Conservation (phyloP, 805 yeast genomes). For the Ogataea paraovalis region DNA sequence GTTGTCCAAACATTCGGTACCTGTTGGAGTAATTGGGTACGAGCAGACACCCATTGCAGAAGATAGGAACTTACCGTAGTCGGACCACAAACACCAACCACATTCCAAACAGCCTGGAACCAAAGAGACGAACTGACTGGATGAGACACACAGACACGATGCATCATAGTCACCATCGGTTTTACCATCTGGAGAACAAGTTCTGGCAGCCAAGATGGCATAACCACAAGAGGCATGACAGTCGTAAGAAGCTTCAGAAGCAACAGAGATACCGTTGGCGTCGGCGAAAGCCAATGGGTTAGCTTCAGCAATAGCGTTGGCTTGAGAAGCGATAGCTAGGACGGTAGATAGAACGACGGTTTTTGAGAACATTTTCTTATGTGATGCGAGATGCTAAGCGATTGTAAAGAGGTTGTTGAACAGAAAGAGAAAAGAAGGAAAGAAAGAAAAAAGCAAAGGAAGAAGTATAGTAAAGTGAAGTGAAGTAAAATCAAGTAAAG, state of each 20-base stretch:
- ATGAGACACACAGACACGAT: constrained; percentile 29
- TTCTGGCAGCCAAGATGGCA: constrained; percentile 30
- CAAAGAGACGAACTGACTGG: constrained; percentile 22
- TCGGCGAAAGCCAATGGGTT: constrained; percentile 24
- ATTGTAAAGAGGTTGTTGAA: too few relatives aligned
- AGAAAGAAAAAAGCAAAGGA: too few relatives aligned
- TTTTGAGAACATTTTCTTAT: neutral
- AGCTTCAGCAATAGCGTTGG: constrained; percentile 22
- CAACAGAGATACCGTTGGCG: constrained; percentile 21
- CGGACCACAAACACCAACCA: constrained; percentile 37
- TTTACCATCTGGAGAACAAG: constrained; percentile 24
- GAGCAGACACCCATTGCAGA: constrained; percentile 28
- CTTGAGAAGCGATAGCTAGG: constrained; percentile 22
- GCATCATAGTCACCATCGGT: constrained; percentile 28
- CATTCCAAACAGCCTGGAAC: constrained; percentile 32
- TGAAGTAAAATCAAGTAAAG: too few relatives aligned
- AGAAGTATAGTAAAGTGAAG: too few relatives aligned
- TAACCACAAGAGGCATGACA: constrained; percentile 35
- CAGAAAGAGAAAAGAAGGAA: too few relatives aligned
- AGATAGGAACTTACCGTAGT: constrained; percentile 29
- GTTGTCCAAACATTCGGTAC: constrained; percentile 23
- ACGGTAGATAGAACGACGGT: neutral
- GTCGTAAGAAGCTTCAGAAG: constrained; percentile 25
- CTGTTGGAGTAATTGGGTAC: constrained; percentile 31
- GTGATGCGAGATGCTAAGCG: too few relatives aligned